Conservation (phyloP, 106 monocot species). For the Dendrobium nobile region DNA sequence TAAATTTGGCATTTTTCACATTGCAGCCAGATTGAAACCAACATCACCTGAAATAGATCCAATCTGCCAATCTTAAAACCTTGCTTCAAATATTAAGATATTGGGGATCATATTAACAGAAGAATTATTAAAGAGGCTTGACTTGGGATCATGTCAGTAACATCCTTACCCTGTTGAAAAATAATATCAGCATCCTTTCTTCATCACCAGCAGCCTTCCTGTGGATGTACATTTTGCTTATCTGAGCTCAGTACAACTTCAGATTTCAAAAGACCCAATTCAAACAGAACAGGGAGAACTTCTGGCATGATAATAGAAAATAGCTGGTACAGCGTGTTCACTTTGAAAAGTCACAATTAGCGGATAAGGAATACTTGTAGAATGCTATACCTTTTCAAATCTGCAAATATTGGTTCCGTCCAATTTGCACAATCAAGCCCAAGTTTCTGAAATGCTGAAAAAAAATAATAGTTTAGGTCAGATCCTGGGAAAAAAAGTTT, state of each 20-base stretch:
- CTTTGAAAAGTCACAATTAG: background rate
- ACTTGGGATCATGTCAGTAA: background rate
- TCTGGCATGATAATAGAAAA: slow-evolving; percentile 10
- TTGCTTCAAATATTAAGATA: background rate
- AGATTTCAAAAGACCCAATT: slow-evolving; percentile 1
- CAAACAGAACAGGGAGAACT: slow-evolving; percentile 7
- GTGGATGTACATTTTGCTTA: slow-evolving; percentile 7
- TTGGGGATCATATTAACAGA: background rate
- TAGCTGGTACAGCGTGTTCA: background rate
- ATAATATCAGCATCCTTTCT: slow-evolving; percentile 66
- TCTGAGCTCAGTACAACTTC: slow-evolving; percentile 4
- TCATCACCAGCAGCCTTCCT: slow-evolving; percentile 68
- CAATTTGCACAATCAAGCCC: slow-evolving; percentile 83
- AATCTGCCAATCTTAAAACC: background rate
- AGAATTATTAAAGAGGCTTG: background rate
- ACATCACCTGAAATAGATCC: background rate
- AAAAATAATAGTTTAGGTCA: slow-evolving; percentile 4
- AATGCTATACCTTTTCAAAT: slow-evolving; percentile 36
- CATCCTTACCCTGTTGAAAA: slow-evolving; percentile 53
- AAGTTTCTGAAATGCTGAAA: slow-evolving; percentile 62
- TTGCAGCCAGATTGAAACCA: too few species aligned
- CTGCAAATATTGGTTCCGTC: slow-evolving; percentile 66
- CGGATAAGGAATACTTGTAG: background rate
- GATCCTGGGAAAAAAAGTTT: background rate
- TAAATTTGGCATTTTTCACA: too few species aligned